phyloP scores from a whole-genome alignment of 495 filamentous ascomycete genomes.

The Pseudotulostoma volvatum region DNA sequence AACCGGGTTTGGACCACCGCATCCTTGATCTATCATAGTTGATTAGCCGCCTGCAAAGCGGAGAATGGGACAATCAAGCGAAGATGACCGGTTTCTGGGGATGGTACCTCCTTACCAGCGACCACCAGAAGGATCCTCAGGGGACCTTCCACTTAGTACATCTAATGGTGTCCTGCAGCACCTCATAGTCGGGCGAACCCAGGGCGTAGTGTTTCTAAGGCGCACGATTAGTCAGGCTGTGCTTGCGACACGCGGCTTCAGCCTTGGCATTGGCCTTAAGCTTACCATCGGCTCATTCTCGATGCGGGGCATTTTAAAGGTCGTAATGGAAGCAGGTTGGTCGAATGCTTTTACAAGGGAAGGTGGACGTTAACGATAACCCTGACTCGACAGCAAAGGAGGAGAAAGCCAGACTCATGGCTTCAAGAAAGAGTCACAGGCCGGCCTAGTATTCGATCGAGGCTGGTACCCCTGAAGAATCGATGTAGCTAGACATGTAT shows the following conservation, averaged over 20 bases:
- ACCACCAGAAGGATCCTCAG: constrained; percentile 64
- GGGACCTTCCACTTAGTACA: constrained; percentile 39
- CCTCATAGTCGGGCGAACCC: constrained; percentile 58
- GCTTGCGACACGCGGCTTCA: no score
- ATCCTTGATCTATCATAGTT: constrained; percentile 21
- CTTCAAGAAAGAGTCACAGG: no score
- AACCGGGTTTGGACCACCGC: constrained; percentile 37
- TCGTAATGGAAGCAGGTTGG: constrained; percentile 48
- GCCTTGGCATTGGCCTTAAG: no score
- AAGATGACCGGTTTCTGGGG: not conserved
- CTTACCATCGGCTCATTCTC: constrained; percentile 89
- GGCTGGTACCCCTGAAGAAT: no score
- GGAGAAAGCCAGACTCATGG: no score
- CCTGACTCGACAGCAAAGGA: no score
- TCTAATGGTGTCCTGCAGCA: constrained; percentile 52
- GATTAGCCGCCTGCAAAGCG: no score
- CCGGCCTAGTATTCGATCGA: no score
- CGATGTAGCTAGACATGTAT: no score
- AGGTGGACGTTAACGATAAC: no score
- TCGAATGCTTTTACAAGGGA: no score
- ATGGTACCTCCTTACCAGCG: constrained; percentile 62
- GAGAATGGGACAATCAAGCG: not conserved
- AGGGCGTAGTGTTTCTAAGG: constrained; percentile 71
- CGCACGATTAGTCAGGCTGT: no score
- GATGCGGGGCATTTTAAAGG: constrained; percentile 75